Conservation (phyloP, 441 rosid species). For the Adansonia gregorii region DNA sequence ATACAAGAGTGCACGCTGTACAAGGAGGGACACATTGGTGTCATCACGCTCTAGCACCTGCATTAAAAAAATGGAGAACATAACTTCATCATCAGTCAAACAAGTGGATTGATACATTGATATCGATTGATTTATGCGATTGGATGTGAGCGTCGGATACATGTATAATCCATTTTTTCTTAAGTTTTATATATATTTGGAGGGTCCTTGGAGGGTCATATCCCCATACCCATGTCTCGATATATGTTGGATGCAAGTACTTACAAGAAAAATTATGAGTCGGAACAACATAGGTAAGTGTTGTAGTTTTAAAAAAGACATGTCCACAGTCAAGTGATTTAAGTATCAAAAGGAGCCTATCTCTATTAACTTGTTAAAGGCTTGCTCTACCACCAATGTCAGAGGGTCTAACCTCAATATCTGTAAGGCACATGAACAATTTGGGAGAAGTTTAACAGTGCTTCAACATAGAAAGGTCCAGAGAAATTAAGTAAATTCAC, state of each 20-base stretch:
- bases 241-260: too few species aligned
- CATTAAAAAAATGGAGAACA: conserved; percentile 27
- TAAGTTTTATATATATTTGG: too few species aligned
- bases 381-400: background rate
- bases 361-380: background rate
- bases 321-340: background rate
- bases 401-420: background rate
- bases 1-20: conserved; percentile 87
- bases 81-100: conserved; percentile 2
- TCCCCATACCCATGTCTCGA: too few species aligned
- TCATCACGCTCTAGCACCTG: conserved; percentile 78
- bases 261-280: too few species aligned
- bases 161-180: background rate
- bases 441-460: background rate
- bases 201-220: too few species aligned
- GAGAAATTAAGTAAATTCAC: background rate
- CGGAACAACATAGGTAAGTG: background rate
- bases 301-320: background rate
- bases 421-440: background rate
- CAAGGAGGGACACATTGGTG: conserved; percentile 64
- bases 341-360: background rate
- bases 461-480: background rate
- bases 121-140: background rate
- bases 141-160: too few species aligned
- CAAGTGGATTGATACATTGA: background rate